Base-by-base conservation (phyloP, 139 green algal species). In the Nannochloris sp. region DNA sequence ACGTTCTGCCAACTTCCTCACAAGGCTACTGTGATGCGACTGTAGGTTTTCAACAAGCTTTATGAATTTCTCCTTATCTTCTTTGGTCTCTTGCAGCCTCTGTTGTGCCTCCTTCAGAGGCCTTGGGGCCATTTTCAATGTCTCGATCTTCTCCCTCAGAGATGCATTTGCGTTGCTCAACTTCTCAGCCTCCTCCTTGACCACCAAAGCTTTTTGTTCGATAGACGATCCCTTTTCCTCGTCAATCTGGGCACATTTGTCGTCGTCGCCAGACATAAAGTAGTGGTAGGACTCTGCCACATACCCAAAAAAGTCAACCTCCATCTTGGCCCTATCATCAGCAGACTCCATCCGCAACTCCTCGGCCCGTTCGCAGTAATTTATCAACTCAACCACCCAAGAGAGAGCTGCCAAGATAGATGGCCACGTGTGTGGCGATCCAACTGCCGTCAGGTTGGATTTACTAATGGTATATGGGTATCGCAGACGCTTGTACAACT, bases 381-480 rank as follows among this genome's bases (percentile, higher is more conserved):
- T 87, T 4, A 96, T 81, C 63, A 96, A 78, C 70, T 97, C 91
- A 23, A 95, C 86, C 29, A 97, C 70, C 91, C 91, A 97, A 1
- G 66, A 76, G 14, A 97, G 67, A 0, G 91, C 86, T 25, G 89
- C 89, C 28, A 97, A 79, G 28, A 81, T 46, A 28, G 57, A 44
- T 2, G 91, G 91, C 91, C 91, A 97, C 2, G 91, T 94, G 77
- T 97, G 88, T 1, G 91, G 86, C 62, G 71, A 87, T 59, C 91
- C 91, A 2, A 97, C 89, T 1, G 91, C 86, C 58, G 87, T 91
- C 53, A 97, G 71, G 17, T 86, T 85, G 37, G 65, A 86, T 66
- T 96, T 97, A 75, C 65, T 85, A 74, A 97, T 92, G 37, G 81
- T 73, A 63, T 96, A 97, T 6, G 91, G 91, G 71, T 97, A 97